A percentile compares a stretch with the other conserved stretches of the same genome.
Conservation (phyloP, 2,329 filamentous ascomycete species). For the Colletotrichum shisoi region DNA sequence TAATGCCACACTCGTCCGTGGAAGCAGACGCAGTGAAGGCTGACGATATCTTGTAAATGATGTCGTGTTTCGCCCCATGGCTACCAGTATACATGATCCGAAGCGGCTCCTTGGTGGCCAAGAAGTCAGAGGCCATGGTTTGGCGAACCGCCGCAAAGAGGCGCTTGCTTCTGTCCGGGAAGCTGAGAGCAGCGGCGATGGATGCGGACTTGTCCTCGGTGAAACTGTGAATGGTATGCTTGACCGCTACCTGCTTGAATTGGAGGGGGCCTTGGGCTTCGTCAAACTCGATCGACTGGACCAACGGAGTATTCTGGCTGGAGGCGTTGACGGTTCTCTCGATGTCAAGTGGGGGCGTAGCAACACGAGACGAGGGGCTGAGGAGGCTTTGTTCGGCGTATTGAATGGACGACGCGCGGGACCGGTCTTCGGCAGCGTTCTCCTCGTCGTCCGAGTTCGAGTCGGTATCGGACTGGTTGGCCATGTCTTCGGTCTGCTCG, state of each 20-base stretch:
- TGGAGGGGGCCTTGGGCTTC: slow-evolving; percentile 50
- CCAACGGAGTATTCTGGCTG: slow-evolving; percentile 38
- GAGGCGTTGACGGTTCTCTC: slow-evolving; percentile 41
- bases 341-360: slow-evolving; percentile 24
- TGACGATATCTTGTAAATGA: slow-evolving; percentile 58
- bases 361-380: slow-evolving; percentile 49
- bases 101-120: slow-evolving; percentile 57
- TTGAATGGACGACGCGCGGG: slow-evolving; percentile 53
- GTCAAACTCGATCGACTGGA: slow-evolving; percentile 56
- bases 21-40: slow-evolving; percentile 55
- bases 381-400: slow-evolving; percentile 60
- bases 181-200: slow-evolving; percentile 46
- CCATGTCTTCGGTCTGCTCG: slow-evolving; percentile 54
- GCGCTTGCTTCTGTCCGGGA: slow-evolving; percentile 48
- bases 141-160: slow-evolving; percentile 57
- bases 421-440: slow-evolving; percentile 42
- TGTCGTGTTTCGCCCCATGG: slow-evolving; percentile 51
- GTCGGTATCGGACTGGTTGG: slow-evolving; percentile 34
- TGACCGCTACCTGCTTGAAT: slow-evolving; percentile 55
- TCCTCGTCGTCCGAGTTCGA: slow-evolving; percentile 35
- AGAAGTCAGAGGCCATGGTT: slow-evolving; percentile 57
- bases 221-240: slow-evolving; percentile 56
- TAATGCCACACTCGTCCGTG: slow-evolving; percentile 27
- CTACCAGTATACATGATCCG: slow-evolving; percentile 60
- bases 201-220: slow-evolving; percentile 51